Evolutionary conservation across 2,329 filamentous ascomycete genomes (phyloP), one percentile per base, ranked within the genome.

Genomic region (Aplosporella prunicola): DNA sequence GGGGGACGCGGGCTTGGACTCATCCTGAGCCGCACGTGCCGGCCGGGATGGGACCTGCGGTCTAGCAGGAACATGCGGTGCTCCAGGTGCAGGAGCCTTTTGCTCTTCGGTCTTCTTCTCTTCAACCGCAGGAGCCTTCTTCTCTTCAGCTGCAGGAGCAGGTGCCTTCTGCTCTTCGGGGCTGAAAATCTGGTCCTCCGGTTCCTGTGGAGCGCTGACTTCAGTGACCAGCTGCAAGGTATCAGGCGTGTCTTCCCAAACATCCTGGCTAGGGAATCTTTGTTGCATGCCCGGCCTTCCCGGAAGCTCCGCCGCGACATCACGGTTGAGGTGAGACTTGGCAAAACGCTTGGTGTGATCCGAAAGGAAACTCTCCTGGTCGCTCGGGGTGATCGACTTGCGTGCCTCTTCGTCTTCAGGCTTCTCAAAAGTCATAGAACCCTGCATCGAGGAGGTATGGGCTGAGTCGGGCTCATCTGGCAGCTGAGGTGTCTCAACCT

Each of bases 201-300:
- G 61, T 44, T 71, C 68, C 15, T 69, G 64, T 39, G 71, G 74
- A 26, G 47, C 50, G 42, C 56, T 62, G 33, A 93, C 78, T 1
- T 81, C 88, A 0, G 88, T 82, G 51, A 87, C 78, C 14, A 93
- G 72, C 45, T 82, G 72, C 40, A 83, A 73, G 51, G 84, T 89
- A 50, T 93, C 86, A 1, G 89, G 89, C 0, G 76, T 79, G 57
- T 96, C 89, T 63, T 96, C 89, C 89, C 89, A 95, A 27, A 95
- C 78, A 60, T 96, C 89, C 38, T 78, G 78, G 56, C 88, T 94
- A 0, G 89, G 89, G 57, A 96, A 96, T 9, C 86, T 77, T 35
- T 80, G 78, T 41, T 76, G 68, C 47, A 72, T 55, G 11, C 66
- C 67, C 5, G 80, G 74, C 15, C 80, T 67, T 13, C 47, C 71